Base-by-base conservation (phyloP, 129 eudicot species). In the Flaveria sonorensis region DNA sequence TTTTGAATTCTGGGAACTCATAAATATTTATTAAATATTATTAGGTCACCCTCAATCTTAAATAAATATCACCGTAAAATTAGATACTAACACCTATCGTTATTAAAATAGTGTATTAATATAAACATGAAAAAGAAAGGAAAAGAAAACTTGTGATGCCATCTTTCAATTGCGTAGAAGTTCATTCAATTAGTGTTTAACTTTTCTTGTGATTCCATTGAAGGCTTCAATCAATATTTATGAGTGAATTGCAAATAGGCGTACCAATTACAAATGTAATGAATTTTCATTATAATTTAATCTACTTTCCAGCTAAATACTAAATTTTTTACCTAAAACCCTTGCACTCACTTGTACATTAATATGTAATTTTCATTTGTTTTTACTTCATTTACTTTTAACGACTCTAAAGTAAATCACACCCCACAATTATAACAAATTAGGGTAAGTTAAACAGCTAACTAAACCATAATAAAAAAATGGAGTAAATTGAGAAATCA, bases 81-180 rank as follows among this genome's bases (percentile, higher is more conserved):
- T 73, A 65, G 79, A 80, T 80, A 53, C 70, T 74, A 65, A 65
- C 69, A 66, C 83, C 75, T 80, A 73, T 80, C 74, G 46, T 42
- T 80, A 73, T 80, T 80, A 57, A 80, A 73, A 80, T 62, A 7
- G 23, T 53, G 69, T 40, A 80, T 55, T 72, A 23, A 80, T 42
- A 39, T 48, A 50, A 36, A 62, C 57, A 62, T 79, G 72, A 71
- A 61, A 63, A 63, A 15, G 45, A 63, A 28, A 53, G 39, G 39
- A 72, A 69, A 79, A 63, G 68, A 79, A 72, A 80, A 55, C 79
- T 80, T 72, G 83, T 64, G 79, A 80, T 80, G 72, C 70, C 74
- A 65, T 80, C 74, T 73, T 80, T 73, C 79, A 65, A 80, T 80
- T 80, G 83, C 83, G 83, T 52, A 65, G 42, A 72, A 42, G 51